Conservation (phyloP, 2,329 filamentous ascomycete genomes). For the Fusarium armeniacum region DNA sequence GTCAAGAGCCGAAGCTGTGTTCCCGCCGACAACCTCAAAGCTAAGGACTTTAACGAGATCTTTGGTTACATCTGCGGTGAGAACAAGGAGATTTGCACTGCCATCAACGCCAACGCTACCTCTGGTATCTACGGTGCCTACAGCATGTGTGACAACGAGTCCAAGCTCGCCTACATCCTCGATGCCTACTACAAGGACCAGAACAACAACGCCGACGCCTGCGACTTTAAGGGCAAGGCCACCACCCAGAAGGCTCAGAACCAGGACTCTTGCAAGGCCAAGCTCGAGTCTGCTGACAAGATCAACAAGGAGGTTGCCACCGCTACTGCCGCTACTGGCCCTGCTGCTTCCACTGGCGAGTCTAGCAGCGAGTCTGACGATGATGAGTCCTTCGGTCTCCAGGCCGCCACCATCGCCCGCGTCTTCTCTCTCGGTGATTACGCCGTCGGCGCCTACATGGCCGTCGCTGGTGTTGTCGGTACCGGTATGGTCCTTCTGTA, state of each 20-base stretch:
- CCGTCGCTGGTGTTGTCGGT: slow-evolving; percentile 66
- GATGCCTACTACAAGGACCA: slow-evolving; percentile 78
- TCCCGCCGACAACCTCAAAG: slow-evolving; percentile 69
- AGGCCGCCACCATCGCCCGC: slow-evolving; percentile 55
- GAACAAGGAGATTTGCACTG: slow-evolving; percentile 70
- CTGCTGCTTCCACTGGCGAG: slow-evolving; percentile 49
- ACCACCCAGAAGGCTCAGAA: slow-evolving; percentile 64
- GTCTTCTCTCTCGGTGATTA: slow-evolving; percentile 63
- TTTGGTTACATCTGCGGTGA: slow-evolving; percentile 81
- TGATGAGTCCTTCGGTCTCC: slow-evolving; percentile 56
- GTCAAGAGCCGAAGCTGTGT: slow-evolving; percentile 78
- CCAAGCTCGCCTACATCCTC: slow-evolving; percentile 81
- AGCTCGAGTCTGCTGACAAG: slow-evolving; percentile 74
- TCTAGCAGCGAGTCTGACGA: slow-evolving; percentile 23
- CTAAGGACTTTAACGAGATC: slow-evolving; percentile 73
- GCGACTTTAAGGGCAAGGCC: slow-evolving; percentile 79
- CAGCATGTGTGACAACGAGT: slow-evolving; percentile 78
- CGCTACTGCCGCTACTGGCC: slow-evolving; percentile 57
- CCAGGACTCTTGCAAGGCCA: slow-evolving; percentile 67
- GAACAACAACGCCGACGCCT: slow-evolving; percentile 69
- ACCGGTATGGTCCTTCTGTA: slow-evolving; percentile 69
- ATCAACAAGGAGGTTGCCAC: slow-evolving; percentile 63
- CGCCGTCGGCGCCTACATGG: slow-evolving; percentile 64
- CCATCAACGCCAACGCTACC: slow-evolving; percentile 76
- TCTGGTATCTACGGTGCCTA: slow-evolving; percentile 81